Conservation (phyloP, 306 rosid genomes). For the Lathyrus oleraceus region DNA sequence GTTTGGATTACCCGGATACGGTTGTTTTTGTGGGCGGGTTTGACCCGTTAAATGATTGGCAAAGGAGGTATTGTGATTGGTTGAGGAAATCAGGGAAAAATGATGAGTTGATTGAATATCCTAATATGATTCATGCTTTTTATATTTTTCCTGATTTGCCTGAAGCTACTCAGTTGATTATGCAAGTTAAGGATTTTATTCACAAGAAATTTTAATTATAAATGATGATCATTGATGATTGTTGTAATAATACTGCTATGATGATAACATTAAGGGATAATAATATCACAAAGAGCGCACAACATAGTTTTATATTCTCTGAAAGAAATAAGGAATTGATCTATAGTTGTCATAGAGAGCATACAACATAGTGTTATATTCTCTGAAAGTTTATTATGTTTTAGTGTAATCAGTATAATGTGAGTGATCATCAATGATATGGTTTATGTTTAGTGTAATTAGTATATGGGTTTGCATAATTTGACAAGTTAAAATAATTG, state of each 20-base stretch:
- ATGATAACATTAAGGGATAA: no score
- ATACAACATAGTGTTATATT: no score
- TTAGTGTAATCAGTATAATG: no score
- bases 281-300: no score
- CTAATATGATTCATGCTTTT: constrained; percentile 62
- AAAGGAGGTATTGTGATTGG: constrained; percentile 66
- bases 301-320: no score
- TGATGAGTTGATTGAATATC: constrained; percentile 54
- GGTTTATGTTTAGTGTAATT: no score
- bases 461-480: no score
- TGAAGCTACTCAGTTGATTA: constrained; percentile 43
- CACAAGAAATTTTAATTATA: neutral
- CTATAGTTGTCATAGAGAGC: no score
- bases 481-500: no score
- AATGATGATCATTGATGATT: neutral
- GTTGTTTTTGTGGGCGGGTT: constrained; percentile 62
- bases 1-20: constrained; percentile 59
- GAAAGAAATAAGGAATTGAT: no score
- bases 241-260: neutral
- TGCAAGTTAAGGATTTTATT: constrained; percentile 56
- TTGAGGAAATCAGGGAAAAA: constrained; percentile 51
- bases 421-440: no score
- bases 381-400: no score
- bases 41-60: constrained; percentile 82
- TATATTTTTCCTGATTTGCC: constrained; percentile 61